These are phyloP conservation scores for Naegleria fowleri DNA, from an alignment of 208 protist genomes.

Conservation along the genomic window DNA sequence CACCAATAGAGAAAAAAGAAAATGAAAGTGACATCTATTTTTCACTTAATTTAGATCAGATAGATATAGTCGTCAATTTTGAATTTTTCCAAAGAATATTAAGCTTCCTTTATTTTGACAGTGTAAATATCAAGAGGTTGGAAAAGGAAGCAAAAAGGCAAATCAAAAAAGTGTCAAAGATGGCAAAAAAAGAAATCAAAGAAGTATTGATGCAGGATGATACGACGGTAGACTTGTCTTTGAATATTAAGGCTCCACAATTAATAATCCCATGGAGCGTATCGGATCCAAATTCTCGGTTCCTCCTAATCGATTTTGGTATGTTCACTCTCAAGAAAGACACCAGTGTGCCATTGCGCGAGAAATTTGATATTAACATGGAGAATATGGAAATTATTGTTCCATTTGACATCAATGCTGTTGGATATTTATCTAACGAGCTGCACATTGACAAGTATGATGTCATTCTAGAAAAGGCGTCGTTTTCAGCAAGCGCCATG, in stretches of 20 bases:
- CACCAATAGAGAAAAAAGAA: neutral
- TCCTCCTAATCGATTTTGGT: slow-evolving; percentile 21
- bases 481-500: neutral
- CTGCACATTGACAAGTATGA: neutral
- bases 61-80: neutral
- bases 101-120: neutral
- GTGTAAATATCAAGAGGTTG: neutral
- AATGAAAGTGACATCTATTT: neutral
- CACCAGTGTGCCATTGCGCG: neutral
- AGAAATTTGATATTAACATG: neutral
- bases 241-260: neutral
- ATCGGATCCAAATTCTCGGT: neutral
- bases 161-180: neutral
- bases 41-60: neutral
- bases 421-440: neutral
- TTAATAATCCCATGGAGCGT: neutral
- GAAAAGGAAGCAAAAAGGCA: neutral
- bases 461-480: neutral
- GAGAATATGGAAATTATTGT: neutral
- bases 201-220: neutral
- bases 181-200: neutral
- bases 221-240: neutral
- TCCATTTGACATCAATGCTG: neutral
- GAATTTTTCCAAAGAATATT: slow-evolving; percentile 24
- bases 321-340: neutral